Conservation (phyloP, 495 filamentous ascomycete species). For the Penicillium waksmanii region DNA sequence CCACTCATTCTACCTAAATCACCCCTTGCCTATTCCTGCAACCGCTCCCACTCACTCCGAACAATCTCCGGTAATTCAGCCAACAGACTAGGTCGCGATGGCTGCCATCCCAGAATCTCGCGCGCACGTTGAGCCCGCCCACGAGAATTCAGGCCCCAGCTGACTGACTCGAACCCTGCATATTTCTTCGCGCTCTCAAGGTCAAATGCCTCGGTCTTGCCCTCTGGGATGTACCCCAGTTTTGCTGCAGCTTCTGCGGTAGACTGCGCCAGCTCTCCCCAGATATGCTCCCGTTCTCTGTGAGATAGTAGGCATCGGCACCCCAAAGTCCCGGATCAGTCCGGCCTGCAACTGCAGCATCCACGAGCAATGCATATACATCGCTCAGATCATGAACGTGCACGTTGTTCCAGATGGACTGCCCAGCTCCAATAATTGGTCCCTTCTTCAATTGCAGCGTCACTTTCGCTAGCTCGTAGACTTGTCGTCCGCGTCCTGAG, state of each 20-base stretch:
- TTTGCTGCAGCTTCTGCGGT: conserved; percentile 62
- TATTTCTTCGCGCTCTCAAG: conserved; percentile 34
- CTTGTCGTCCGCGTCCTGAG: conserved; percentile 65
- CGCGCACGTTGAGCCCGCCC: conserved; percentile 57
- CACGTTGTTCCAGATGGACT: conserved; percentile 68
- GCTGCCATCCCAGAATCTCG: conserved; percentile 64
- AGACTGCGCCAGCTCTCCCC: conserved; percentile 62
- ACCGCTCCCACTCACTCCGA: conserved; percentile 25
- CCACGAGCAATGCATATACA: conserved; percentile 64
- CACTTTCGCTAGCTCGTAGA: conserved; percentile 54
- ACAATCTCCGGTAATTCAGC: conserved; percentile 55
- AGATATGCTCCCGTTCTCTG: conserved; percentile 70
- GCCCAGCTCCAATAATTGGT: conserved; percentile 61
- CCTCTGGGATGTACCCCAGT: conserved; percentile 60
- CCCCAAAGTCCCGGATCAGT: conserved; percentile 66
- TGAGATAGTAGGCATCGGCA: conserved; percentile 69
- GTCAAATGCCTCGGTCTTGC: conserved; percentile 42
- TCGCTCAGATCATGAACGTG: conserved; percentile 68
- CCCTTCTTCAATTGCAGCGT: conserved; percentile 62
- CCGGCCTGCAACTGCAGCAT: conserved; percentile 58
- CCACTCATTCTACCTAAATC: background rate
- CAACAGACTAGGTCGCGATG: conserved; percentile 50
- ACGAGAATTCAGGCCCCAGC: conserved; percentile 63
- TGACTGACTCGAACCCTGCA: conserved; percentile 41
- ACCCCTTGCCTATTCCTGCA: conserved; percentile 15